Conservation (phyloP, 2,329 filamentous ascomycete genomes). For the Scopulariopsis brevicaulis region DNA sequence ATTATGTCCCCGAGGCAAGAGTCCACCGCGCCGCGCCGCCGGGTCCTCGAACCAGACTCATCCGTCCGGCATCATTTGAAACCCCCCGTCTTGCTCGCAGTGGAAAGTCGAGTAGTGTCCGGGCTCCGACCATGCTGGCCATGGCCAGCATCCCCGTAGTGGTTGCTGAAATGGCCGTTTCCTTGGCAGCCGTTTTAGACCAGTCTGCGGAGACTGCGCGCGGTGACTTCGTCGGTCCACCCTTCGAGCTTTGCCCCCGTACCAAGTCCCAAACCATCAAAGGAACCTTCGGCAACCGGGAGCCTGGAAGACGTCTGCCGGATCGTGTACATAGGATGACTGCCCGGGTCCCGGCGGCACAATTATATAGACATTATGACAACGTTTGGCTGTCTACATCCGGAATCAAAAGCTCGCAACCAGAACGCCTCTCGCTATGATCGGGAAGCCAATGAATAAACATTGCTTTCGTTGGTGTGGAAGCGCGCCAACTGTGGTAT, state of each 20-base stretch:
- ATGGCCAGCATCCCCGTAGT: not conserved
- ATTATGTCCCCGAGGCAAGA: not conserved
- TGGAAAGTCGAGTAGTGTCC: not conserved
- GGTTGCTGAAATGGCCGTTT: not conserved
- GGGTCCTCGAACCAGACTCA: not conserved
- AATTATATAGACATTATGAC: constrained; percentile 37
- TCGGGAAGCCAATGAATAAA: constrained; percentile 13
- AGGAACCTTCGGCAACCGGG: not conserved
- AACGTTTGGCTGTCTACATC: constrained; percentile 35
- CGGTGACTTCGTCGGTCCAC: not conserved
- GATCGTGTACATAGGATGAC: not conserved
- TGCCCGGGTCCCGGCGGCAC: not conserved
- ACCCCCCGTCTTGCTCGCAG: not conserved
- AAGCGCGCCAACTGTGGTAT: constrained; percentile 12
- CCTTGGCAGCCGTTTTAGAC: not conserved
- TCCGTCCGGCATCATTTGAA: not conserved
- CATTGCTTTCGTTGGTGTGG: constrained; percentile 11
- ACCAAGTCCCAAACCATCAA: not conserved
- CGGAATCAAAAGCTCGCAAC: constrained; percentile 33
- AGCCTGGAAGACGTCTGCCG: not conserved
- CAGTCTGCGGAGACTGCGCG: too few relatives aligned
- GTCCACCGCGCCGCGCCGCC: not conserved
- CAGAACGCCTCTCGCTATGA: constrained; percentile 46
- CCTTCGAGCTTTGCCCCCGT: constrained; percentile 1
- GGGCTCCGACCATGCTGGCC: not conserved